Conservation (phyloP, 768 basidiomycete species). For the Lepiota venenata region DNA sequence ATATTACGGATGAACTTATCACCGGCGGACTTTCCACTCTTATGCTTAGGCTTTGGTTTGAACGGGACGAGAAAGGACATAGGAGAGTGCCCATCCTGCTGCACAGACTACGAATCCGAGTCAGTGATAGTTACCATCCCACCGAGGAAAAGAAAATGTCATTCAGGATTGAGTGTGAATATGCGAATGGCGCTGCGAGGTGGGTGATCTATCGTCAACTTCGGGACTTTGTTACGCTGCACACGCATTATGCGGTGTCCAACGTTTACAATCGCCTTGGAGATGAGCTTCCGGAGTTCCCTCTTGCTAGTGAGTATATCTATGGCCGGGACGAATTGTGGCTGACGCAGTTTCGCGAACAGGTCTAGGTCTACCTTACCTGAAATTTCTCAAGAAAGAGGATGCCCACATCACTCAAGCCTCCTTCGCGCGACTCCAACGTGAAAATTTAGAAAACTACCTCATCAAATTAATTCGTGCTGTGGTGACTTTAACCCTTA, state of each 20-base stretch:
- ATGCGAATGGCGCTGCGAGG: slow-evolving; percentile 86
- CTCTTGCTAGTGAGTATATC: slow-evolving; percentile 59
- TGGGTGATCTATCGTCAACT: slow-evolving; percentile 97
- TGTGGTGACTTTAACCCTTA: slow-evolving; percentile 56
- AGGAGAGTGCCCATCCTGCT: slow-evolving; percentile 78
- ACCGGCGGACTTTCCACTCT: slow-evolving; percentile 75
- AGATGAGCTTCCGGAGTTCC: slow-evolving; percentile 88
- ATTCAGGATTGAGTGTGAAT: slow-evolving; percentile 94
- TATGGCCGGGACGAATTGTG: neutral
- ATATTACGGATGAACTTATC: slow-evolving; percentile 81
- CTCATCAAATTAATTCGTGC: slow-evolving; percentile 84
- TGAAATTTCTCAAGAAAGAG: slow-evolving; percentile 79
- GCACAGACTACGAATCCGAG: slow-evolving; percentile 77
- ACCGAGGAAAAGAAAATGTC: slow-evolving; percentile 73
- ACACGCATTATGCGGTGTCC: slow-evolving; percentile 84
- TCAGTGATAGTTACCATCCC: slow-evolving; percentile 85
- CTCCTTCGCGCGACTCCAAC: slow-evolving; percentile 79
- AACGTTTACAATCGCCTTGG: slow-evolving; percentile 75
- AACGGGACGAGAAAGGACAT: slow-evolving; percentile 81
- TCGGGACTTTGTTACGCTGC: slow-evolving; percentile 87
- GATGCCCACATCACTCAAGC: slow-evolving; percentile 54
- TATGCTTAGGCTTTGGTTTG: slow-evolving; percentile 81
- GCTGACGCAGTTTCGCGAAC: slow-evolving; percentile 2
- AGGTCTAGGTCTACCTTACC: slow-evolving; percentile 74
- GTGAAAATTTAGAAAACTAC: slow-evolving; percentile 84